A percentile compares a stretch with the other conserved stretches of the same genome.
Evolutionary conservation across 2,329 filamentous ascomycete species (phyloP).

Genomic region (Penicillium freii): DNA sequence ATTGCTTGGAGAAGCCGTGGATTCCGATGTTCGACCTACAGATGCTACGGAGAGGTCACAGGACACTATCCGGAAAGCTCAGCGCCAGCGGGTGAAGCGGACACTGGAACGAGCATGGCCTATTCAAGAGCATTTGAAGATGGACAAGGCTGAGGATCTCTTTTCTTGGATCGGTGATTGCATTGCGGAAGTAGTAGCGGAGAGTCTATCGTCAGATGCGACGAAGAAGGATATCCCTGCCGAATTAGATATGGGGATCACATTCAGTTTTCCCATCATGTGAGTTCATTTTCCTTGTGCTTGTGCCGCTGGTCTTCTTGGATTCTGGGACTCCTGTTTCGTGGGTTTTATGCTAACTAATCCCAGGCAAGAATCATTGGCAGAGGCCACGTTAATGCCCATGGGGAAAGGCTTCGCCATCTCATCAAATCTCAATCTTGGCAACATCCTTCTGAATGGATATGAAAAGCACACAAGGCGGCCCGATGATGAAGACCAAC

Average conservation of each 20-base stretch:
- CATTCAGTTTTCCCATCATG: slow-evolving; percentile 53
- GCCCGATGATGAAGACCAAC: slow-evolving; percentile 39
- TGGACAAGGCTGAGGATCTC: slow-evolving; percentile 68
- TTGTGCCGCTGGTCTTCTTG: not conserved
- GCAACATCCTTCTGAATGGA: slow-evolving; percentile 54
- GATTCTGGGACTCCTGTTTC: not conserved
- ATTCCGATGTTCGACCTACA: slow-evolving; percentile 33
- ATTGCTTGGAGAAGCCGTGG: slow-evolving; percentile 45
- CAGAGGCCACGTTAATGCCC: slow-evolving; percentile 56
- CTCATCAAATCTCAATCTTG: slow-evolving; percentile 54
- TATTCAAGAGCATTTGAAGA: slow-evolving; percentile 55
- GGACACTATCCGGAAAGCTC: slow-evolving; percentile 47
- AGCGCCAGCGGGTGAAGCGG: slow-evolving; percentile 46
- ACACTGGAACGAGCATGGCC: slow-evolving; percentile 54
- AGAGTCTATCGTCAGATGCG: slow-evolving; percentile 45
- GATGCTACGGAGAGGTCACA: slow-evolving; percentile 40
- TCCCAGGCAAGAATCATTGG: slow-evolving; percentile 51
- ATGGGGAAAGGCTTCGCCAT: slow-evolving; percentile 61
- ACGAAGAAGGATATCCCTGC: slow-evolving; percentile 41
- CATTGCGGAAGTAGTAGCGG: slow-evolving; percentile 69
- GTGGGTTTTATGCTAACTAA: slow-evolving; percentile 14
- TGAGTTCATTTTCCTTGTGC: slow-evolving; percentile 29
- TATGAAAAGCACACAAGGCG: slow-evolving; percentile 53
- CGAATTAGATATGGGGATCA: slow-evolving; percentile 51
- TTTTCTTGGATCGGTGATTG: slow-evolving; percentile 80